These are phyloP conservation scores for Fusarium lyarnte DNA, from an alignment of 2,329 filamentous ascomycete species.

Conservation along the genomic window DNA sequence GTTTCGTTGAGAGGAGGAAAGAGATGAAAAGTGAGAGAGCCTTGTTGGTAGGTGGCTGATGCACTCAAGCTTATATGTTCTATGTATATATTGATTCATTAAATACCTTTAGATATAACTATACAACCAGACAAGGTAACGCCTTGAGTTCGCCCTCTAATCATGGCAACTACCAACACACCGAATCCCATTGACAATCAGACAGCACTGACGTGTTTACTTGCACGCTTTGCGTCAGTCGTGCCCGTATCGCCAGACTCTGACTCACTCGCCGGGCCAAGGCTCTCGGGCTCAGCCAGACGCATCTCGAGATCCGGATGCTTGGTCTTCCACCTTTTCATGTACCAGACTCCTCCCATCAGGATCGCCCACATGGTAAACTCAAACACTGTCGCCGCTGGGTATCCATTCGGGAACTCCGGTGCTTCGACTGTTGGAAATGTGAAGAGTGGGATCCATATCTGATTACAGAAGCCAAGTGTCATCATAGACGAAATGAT, in stretches of 20 bases:
- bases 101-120: too few species aligned
- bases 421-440: neutral
- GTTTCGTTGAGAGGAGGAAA: neutral
- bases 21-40: neutral
- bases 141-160: neutral
- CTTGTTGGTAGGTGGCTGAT: too few species aligned
- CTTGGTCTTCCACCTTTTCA: neutral
- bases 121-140: neutral
- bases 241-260: fast-evolving
- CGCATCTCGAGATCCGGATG: neutral
- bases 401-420: neutral
- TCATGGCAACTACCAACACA: neutral
- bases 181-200: neutral
- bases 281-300: fast-evolving
- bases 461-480: conserved; percentile 1
- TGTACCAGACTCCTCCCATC: conserved; percentile 5
- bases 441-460: neutral
- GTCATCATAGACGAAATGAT: conserved; percentile 11
- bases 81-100: neutral
- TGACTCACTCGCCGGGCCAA: fast-evolving
- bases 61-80: neutral
- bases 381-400: neutral
- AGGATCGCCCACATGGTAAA: conserved; percentile 1
- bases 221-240: fast-evolving
- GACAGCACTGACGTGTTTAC: neutral